phyloP scores from a whole-genome alignment of 805 yeast species.

The Yamadazyma sp. region DNA sequence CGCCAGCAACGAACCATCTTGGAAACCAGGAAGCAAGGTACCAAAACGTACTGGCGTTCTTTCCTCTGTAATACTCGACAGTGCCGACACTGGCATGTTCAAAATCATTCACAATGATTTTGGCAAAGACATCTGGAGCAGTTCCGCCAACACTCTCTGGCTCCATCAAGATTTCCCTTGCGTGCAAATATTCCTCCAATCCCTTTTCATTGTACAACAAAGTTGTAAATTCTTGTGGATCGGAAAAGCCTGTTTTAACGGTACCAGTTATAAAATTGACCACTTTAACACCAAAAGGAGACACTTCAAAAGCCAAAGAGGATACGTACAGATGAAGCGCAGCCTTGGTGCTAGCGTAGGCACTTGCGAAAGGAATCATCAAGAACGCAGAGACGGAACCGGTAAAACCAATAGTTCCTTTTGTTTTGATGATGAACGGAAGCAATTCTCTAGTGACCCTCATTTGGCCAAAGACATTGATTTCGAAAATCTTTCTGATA shows the following conservation, averaged over 20 bases:
- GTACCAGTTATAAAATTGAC: conserved; percentile 16
- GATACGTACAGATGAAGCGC: conserved; percentile 14
- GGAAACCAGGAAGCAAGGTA: no score
- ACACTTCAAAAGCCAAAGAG: conserved; percentile 16
- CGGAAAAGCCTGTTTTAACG: conserved; percentile 13
- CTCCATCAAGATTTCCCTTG: conserved; percentile 2
- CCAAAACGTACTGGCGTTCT: no score
- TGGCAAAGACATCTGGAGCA: conserved; percentile 8
- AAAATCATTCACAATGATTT: conserved; percentile 12
- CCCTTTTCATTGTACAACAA: conserved; percentile 9
- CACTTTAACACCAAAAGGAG: conserved; percentile 18
- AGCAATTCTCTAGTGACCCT: conserved; percentile 31
- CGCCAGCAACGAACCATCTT: no score
- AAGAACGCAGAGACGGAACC: conserved; percentile 28
- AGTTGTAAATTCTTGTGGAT: neutral
- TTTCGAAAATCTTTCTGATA: no score
- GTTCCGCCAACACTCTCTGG: neutral
- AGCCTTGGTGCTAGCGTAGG: conserved; percentile 35
- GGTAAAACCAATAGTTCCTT: conserved; percentile 39
- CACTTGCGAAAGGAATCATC: conserved; percentile 29
- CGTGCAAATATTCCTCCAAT: neutral
- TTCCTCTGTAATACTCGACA: conserved; percentile 11
- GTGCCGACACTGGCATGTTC: conserved; percentile 5
- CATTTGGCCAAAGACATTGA: no score
- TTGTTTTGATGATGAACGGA: conserved; percentile 27